Evolutionary conservation across 73 alveolate species (phyloP).

Genomic region (Tetrahymena borealis): DNA sequence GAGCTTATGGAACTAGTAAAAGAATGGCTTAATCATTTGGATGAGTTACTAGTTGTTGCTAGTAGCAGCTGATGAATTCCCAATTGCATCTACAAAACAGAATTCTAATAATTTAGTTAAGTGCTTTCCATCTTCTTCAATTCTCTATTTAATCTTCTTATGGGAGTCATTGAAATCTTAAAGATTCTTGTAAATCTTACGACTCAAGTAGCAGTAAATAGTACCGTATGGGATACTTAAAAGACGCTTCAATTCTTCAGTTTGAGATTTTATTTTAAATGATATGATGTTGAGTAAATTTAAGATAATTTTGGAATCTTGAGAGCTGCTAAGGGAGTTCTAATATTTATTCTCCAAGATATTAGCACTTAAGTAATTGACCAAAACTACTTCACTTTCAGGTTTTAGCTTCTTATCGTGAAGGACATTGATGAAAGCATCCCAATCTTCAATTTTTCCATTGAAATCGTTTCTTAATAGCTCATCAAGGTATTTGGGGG

Average conservation of each 20-base stretch:
- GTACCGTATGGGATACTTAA: neutral
- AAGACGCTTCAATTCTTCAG: neutral
- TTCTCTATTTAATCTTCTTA: neutral
- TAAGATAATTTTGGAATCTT: neutral
- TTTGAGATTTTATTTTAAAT: neutral
- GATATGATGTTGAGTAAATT: neutral
- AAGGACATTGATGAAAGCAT: neutral
- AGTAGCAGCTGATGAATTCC: neutral
- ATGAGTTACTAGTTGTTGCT: neutral
- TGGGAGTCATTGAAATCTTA: neutral
- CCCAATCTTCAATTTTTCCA: neutral
- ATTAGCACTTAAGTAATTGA: neutral
- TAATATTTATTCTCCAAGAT: neutral
- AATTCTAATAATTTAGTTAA: neutral
- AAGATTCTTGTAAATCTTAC: neutral
- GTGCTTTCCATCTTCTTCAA: neutral
- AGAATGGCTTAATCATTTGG: neutral
- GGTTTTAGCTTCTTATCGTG: neutral
- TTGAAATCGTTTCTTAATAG: neutral
- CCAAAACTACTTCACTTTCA: neutral
- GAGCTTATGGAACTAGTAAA: neutral
- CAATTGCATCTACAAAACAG: neutral
- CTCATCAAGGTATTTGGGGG: neutral
- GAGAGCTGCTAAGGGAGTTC: neutral
- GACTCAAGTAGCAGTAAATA: neutral